A percentile compares a stretch with the other conserved stretches of the same genome.
These are phyloP conservation scores for Aureoboletus auriporus DNA, from an alignment of 768 basidiomycete genomes.

Conservation along the genomic window DNA sequence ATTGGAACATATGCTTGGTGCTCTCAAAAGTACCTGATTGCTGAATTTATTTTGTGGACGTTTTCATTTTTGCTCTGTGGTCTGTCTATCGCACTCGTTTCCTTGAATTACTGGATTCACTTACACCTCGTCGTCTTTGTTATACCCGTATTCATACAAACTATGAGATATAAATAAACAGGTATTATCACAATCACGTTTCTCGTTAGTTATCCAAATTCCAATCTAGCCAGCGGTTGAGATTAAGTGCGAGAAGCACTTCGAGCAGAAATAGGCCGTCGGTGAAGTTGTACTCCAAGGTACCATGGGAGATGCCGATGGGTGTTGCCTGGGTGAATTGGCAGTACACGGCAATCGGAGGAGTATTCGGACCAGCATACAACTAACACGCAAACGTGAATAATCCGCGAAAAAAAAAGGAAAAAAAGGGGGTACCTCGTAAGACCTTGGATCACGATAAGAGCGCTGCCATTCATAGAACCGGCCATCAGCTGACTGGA, in stretches of 20 bases:
- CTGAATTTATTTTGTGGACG: constrained; percentile 24
- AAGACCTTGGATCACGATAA: constrained; percentile 44
- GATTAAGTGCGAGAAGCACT: constrained; percentile 58
- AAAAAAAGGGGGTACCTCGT: constrained; percentile 53
- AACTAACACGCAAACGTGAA: constrained; percentile 32
- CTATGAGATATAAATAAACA: constrained; percentile 31
- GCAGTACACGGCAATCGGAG: constrained; percentile 55
- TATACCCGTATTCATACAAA: constrained; percentile 32
- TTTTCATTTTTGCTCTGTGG: constrained; percentile 4
- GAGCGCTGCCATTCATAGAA: constrained; percentile 65
- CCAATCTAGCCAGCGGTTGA: constrained; percentile 74
- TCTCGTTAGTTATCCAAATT: constrained; percentile 32
- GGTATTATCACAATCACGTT: constrained; percentile 15
- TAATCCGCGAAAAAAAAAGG: background rate
- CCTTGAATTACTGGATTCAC: constrained; percentile 12
- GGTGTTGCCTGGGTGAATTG: constrained; percentile 48
- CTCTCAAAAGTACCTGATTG: constrained; percentile 30
- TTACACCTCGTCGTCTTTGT: constrained; percentile 18
- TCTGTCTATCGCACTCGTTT: constrained; percentile 12
- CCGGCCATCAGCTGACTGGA: constrained; percentile 52
- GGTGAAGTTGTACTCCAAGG: constrained; percentile 60
- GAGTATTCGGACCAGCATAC: constrained; percentile 42
- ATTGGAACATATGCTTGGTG: constrained; percentile 64
- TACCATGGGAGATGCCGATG: constrained; percentile 61
- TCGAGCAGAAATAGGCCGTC: constrained; percentile 59